Conservation (phyloP, 1,284 basidiomycete species). For the Cutaneotrichosporon dermatis region DNA sequence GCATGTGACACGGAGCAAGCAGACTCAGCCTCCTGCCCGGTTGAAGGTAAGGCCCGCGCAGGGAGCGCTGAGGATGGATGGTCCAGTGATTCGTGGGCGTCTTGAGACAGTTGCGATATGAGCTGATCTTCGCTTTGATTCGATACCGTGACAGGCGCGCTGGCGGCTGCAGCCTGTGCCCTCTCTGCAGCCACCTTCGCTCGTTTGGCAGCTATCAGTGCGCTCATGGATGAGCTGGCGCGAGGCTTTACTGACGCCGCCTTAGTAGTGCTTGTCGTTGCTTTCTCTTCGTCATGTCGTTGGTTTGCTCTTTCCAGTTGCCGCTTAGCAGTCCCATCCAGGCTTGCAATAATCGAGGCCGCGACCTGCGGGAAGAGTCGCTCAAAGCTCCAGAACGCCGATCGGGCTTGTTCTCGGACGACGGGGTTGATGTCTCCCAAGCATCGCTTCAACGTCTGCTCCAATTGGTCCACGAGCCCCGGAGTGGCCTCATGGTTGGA, state of each 20-base stretch:
- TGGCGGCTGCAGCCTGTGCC: background rate
- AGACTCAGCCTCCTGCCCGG: no score
- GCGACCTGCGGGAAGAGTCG: conserved; percentile 69
- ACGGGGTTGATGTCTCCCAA: conserved; percentile 73
- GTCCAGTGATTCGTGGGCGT: no score
- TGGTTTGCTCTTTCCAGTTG: conserved; percentile 81
- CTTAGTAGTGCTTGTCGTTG: background rate
- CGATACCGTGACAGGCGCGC: no score
- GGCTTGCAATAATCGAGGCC: conserved; percentile 52
- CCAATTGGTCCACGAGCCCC: conserved; percentile 64
- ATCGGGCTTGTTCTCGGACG: conserved; percentile 70
- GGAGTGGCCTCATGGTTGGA: conserved; percentile 58
- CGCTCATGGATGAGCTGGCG: conserved; percentile 23
- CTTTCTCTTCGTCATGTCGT: background rate
- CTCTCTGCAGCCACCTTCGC: conserved; percentile 33
- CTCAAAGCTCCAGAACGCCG: conserved; percentile 76
- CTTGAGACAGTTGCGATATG: no score
- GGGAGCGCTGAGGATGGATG: no score
- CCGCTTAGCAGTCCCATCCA: conserved; percentile 70
- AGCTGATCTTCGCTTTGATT: no score
- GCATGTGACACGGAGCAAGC: no score
- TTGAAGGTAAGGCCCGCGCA: no score
- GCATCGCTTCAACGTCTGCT: conserved; percentile 66
- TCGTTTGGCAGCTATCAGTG: conserved; percentile 38
- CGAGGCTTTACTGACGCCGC: conserved; percentile 4